A percentile compares a stretch with the other conserved stretches of the same genome.
These are phyloP conservation scores for Penicillium hordei DNA, from an alignment of 2,329 filamentous ascomycete genomes.

Conservation along the genomic window DNA sequence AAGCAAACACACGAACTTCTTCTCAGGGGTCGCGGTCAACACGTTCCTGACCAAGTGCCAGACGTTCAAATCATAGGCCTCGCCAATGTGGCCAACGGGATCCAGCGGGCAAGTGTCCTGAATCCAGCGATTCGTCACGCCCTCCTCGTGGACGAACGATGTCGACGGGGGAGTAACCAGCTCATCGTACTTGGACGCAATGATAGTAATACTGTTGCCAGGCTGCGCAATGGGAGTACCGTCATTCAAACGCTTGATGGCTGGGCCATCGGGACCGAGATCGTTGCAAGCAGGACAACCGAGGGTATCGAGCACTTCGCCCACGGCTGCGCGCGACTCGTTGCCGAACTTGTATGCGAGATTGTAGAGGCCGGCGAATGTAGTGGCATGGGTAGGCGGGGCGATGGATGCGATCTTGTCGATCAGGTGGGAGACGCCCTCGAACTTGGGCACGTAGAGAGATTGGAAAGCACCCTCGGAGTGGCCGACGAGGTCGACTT, in stretches of 20 bases:
- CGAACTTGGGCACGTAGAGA: slow-evolving; percentile 43
- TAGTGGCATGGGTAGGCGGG: slow-evolving; percentile 38
- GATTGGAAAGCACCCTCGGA: slow-evolving; percentile 47
- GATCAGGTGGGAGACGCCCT: slow-evolving; percentile 30
- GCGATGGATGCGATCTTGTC: slow-evolving; percentile 40
- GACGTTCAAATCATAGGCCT: slow-evolving; percentile 41
- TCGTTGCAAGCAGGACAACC: slow-evolving; percentile 39
- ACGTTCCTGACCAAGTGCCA: slow-evolving; percentile 43
- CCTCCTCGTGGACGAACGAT: slow-evolving; percentile 34
- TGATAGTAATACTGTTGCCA: slow-evolving; percentile 36
- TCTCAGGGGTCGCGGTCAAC: slow-evolving; percentile 29
- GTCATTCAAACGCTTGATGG: slow-evolving; percentile 34
- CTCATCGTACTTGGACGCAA: slow-evolving; percentile 36
- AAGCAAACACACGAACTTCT: slow-evolving; percentile 30
- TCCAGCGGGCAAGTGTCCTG: slow-evolving; percentile 36
- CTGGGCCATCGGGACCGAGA: slow-evolving; percentile 30
- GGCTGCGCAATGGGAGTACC: slow-evolving; percentile 36
- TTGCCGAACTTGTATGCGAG: slow-evolving; percentile 32
- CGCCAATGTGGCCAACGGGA: slow-evolving; percentile 39
- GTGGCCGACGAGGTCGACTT: slow-evolving; percentile 46
- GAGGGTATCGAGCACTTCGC: slow-evolving; percentile 27
- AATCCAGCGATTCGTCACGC: slow-evolving; percentile 34
- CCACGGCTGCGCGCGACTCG: slow-evolving; percentile 22
- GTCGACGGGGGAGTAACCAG: slow-evolving; percentile 36
- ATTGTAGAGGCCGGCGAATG: slow-evolving; percentile 32